Base-by-base conservation (phyloP, 2,329 filamentous ascomycete species). In the Colletotrichum sp. region DNA sequence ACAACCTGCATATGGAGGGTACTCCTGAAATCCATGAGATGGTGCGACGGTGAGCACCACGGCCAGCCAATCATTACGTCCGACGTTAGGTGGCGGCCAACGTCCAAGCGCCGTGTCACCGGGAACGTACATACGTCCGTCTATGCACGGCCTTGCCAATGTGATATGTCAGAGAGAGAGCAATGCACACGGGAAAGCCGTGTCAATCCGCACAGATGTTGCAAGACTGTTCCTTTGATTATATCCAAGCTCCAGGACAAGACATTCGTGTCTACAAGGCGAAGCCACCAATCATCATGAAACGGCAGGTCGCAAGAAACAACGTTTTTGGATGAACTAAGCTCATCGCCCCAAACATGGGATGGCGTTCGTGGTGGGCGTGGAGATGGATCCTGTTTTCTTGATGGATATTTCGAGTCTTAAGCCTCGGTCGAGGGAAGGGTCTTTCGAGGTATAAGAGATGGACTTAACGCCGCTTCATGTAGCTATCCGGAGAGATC, bases 271-370 rank as follows among this genome's bases (percentile, higher is more conserved):
- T 61, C 25, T 48, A 58, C 32, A 32, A 58, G 61, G 43, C 60
- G 43, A 69, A 65, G 74, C 70, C 74, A 74, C 70, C 70, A 74
- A 76, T 74, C 70, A 76, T 22, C 36, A 65, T 74, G 74, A 69
- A 74, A 76, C 58, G 74, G 55, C 27, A 60, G 9, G 43, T 76
- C 73, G 70, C 73, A 68, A 75, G 64, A 65, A 65, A 69, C 58
- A 68, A 30, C 64, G 58, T 65, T 65, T 75, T 75, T 34, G 73
- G 70, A 73, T 36, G 43, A 73, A 65, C 58, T 60, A 56, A 30
- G 18, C 32, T 39, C 43, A n/a, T 56, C 22, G 36, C 32, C 70
- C 36, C 32, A 60, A 60, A 65, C 70, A 58, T 68, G 43, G 56
- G 68, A 68, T 75, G 64, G 30, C 39, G 52, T 74, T 28, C 32